Conservation (phyloP, 208 protist genomes). For the Crithidia mellificae region DNA sequence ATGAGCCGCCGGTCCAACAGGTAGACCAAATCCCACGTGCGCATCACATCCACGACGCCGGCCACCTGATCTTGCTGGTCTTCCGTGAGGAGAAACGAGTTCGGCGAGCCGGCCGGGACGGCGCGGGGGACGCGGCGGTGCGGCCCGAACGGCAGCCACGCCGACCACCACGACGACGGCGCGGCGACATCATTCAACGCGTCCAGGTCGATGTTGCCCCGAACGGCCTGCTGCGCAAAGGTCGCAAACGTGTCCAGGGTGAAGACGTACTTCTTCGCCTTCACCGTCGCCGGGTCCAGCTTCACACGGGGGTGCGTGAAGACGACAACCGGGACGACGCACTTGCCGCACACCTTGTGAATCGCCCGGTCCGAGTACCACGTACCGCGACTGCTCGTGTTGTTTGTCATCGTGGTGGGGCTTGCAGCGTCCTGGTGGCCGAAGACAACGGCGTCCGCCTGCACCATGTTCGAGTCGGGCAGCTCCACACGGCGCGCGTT, state of each 20-base stretch:
- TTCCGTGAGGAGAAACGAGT: constrained; percentile 29
- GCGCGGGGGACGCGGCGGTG: background rate
- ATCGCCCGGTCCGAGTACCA: constrained; percentile 77
- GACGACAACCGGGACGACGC: constrained; percentile 83
- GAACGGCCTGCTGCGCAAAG: constrained; percentile 55
- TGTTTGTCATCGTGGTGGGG: too few relatives aligned
- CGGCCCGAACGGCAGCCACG: constrained; percentile 7
- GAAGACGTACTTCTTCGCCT: constrained; percentile 71
- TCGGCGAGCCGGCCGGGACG: background rate
- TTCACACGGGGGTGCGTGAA: constrained; percentile 76
- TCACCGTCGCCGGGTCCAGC: constrained; percentile 75
- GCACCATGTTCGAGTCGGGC: constrained; percentile 44
- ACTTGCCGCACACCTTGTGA: constrained; percentile 73
- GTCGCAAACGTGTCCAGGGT: constrained; percentile 57
- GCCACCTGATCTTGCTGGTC: constrained; percentile 44
- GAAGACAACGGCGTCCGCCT: constrained; percentile 6
- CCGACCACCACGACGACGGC: constrained; percentile 18
- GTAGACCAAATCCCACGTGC: constrained; percentile 88
- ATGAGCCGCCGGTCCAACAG: constrained; percentile 67
- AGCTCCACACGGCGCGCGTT: constrained; percentile 71
- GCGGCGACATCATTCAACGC: constrained; percentile 24
- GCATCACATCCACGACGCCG: constrained; percentile 60
- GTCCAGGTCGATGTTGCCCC: constrained; percentile 41
- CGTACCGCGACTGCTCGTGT: constrained; percentile 48
- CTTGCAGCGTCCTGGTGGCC: constrained; percentile 2